phyloP scores from a whole-genome alignment of 164 flowering plant species.

The Magnolia changhungtana region DNA sequence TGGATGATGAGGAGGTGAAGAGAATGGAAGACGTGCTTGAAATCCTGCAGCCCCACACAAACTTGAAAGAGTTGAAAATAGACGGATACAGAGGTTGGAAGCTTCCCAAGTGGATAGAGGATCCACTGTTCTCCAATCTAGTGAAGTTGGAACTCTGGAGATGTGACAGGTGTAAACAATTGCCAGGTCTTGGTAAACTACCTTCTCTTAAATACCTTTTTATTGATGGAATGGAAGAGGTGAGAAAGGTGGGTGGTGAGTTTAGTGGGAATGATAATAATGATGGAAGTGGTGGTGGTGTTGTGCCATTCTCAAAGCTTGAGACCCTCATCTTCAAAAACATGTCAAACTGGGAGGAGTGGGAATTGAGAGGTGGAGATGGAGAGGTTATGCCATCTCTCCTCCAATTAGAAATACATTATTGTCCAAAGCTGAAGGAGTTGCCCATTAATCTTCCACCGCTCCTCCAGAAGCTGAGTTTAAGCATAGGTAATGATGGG shows the following conservation, averaged over 20 bases:
- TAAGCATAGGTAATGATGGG: too few species aligned
- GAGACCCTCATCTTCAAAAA: fast-evolving
- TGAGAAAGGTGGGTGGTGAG: neutral
- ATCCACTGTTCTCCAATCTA: neutral
- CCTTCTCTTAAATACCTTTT: neutral
- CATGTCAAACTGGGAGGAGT: neutral
- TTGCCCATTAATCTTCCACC: neutral
- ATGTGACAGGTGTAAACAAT: neutral
- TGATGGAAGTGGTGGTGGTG: too few species aligned
- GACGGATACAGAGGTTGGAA: neutral
- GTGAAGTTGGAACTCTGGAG: neutral
- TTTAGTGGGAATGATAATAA: neutral
- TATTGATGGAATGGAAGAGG: neutral
- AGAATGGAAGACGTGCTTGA: neutral
- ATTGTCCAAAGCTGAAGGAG: neutral
- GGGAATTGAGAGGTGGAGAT: neutral
- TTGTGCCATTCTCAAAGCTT: neutral
- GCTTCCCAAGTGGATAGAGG: neutral
- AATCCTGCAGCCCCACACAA: neutral
- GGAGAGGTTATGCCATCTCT: neutral
- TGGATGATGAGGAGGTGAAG: neutral
- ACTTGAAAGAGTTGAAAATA: neutral
- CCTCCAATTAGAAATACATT: neutral
- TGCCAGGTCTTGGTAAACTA: neutral
- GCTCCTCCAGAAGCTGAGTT: too few species aligned